A percentile compares a stretch with the other conserved stretches of the same genome.
Conservation (phyloP, 2,329 filamentous ascomycete genomes). For the Fusarium siculi region DNA sequence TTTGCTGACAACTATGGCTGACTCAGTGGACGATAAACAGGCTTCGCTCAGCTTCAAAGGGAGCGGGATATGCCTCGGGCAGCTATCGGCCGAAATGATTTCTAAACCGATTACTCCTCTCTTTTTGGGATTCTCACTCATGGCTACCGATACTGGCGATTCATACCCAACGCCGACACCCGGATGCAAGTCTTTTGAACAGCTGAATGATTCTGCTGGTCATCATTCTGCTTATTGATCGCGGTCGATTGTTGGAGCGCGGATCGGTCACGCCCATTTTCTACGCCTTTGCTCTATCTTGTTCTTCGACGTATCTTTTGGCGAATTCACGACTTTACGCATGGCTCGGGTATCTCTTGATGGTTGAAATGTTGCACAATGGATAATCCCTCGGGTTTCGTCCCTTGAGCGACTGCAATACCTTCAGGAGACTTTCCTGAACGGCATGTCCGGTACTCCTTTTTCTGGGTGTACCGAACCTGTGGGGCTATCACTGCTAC, state of each 20-base stretch:
- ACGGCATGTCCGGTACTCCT: constrained; percentile 55
- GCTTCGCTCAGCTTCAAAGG: constrained; percentile 85
- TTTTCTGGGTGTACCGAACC: constrained; percentile 40
- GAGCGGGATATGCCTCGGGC: constrained; percentile 62
- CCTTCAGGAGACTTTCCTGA: constrained; percentile 46
- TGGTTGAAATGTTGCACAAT: constrained; percentile 24
- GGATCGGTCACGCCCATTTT: constrained; percentile 44
- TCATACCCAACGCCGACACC: constrained; percentile 44
- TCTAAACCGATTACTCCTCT: constrained; percentile 28
- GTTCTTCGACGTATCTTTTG: constrained; percentile 54
- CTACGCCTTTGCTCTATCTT: constrained; percentile 54
- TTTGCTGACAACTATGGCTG: constrained; percentile 79
- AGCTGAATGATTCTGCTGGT: constrained; percentile 33
- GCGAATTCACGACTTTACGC: constrained; percentile 49
- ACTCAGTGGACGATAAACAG: constrained; percentile 87
- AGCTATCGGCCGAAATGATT: constrained; percentile 52
- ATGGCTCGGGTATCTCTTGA: constrained; percentile 53
- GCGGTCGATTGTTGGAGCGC: constrained; percentile 43
- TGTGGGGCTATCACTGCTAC: constrained; percentile 35
- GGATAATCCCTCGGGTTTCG: constrained; percentile 11
- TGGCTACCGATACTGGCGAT: constrained; percentile 43
- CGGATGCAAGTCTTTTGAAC: constrained; percentile 37
- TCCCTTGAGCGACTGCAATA: constrained; percentile 15
- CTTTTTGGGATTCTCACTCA: constrained; percentile 26
- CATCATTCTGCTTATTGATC: constrained; percentile 40